phyloP scores from a whole-genome alignment of 306 rosid genomes.

The Cyclanthera cordifolia region DNA sequence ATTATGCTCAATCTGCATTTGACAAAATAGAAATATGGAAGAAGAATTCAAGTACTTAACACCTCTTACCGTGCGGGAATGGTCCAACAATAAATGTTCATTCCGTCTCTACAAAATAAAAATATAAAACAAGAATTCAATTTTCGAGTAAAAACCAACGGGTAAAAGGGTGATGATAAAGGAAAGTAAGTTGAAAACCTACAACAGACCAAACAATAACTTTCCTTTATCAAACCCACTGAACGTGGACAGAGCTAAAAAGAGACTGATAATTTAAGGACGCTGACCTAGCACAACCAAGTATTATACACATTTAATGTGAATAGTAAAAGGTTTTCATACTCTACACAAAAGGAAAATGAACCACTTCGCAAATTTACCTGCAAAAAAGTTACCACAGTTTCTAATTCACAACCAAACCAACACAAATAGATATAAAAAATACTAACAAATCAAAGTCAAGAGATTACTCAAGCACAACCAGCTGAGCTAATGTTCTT shows the following conservation, averaged over 20 bases:
- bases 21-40: too few relatives aligned
- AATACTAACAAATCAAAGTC: too few relatives aligned
- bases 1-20: not conserved
- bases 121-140: constrained; percentile 6
- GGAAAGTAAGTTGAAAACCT: not conserved
- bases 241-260: not conserved
- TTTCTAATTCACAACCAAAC: not conserved
- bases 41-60: too few relatives aligned
- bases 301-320: not conserved
- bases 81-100: not conserved
- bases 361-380: not conserved
- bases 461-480: not conserved
- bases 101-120: constrained; percentile 11
- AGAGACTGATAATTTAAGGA: not conserved
- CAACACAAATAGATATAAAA: not conserved
- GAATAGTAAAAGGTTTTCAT: not conserved
- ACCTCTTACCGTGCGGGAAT: too few relatives aligned
- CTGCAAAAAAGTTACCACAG: constrained; percentile 5
- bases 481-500: not conserved
- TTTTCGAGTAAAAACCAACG: not conserved
- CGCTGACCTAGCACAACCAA: constrained; percentile 5
- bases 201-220: not conserved
- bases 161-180: not conserved
- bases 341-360: not conserved
- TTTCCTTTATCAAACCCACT: constrained; percentile 5